These are phyloP conservation scores for Candida coquimbonensis DNA, from an alignment of 805 yeast genomes.

Conservation along the genomic window DNA sequence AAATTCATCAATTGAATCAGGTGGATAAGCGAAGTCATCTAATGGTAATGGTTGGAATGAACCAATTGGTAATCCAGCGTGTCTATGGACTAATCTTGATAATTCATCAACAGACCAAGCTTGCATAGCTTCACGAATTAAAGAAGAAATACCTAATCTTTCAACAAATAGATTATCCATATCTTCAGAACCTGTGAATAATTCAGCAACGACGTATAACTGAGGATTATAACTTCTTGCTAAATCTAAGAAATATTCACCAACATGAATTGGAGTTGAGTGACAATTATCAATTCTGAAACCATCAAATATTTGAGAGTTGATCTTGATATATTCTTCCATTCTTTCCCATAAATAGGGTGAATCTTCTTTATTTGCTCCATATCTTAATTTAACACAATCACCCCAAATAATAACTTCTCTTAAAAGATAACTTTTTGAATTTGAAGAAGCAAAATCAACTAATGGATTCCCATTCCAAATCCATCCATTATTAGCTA, in stretches of 20 bases:
- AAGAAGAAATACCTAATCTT: constrained; percentile 78
- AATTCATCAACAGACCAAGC: constrained; percentile 85
- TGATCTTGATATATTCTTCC: constrained; percentile 63
- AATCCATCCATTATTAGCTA: constrained; percentile 97
- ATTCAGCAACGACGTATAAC: constrained; percentile 87
- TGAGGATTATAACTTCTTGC: constrained; percentile 84
- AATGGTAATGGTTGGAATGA: constrained; percentile 77
- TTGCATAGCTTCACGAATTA: constrained; percentile 96
- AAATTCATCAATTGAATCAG: constrained; percentile 24
- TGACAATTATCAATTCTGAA: constrained; percentile 94
- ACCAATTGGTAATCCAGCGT: constrained; percentile 95
- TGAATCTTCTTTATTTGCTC: constrained; percentile 68
- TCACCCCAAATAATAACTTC: constrained; percentile 98
- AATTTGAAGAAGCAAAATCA: constrained; percentile 79
- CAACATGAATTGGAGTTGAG: constrained; percentile 94
- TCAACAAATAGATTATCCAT: constrained; percentile 89
- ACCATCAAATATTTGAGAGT: constrained; percentile 76
- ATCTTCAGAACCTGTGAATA: constrained; percentile 87
- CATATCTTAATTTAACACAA: constrained; percentile 89
- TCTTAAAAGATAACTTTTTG: constrained; percentile 79
- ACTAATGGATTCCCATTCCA: constrained; percentile 95
- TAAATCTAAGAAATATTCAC: constrained; percentile 77
- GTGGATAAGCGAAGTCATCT: constrained; percentile 66
- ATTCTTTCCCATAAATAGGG: constrained; percentile 87
- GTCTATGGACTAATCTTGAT: constrained; percentile 78